A percentile compares a stretch with the other conserved stretches of the same genome.
phyloP scores from a whole-genome alignment of 2,329 filamentous ascomycete species.

The Cladosporium sp. region DNA sequence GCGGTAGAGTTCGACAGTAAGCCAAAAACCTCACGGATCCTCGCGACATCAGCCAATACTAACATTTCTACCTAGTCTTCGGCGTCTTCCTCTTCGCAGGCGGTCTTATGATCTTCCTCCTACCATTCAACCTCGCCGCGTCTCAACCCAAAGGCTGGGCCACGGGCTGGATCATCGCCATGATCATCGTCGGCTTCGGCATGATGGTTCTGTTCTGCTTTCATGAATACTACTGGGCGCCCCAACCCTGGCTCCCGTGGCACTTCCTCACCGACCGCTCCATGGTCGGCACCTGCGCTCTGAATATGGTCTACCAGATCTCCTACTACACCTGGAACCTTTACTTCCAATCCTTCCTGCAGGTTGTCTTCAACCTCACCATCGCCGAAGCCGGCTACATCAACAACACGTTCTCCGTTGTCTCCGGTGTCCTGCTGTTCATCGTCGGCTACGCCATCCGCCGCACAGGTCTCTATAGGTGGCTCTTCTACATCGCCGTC shows the following conservation, averaged over 20 bases:
- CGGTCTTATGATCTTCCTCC: conserved; percentile 63
- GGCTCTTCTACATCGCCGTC: conserved; percentile 42
- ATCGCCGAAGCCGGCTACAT: conserved; percentile 34
- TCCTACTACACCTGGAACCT: conserved; percentile 40
- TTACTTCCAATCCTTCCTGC: conserved; percentile 44
- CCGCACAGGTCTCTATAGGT: conserved; percentile 52
- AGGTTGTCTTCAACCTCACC: conserved; percentile 41
- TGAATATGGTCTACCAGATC: conserved; percentile 42
- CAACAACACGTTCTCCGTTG: conserved; percentile 38
- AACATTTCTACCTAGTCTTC: conserved; percentile 48
- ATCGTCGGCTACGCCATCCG: conserved; percentile 52
- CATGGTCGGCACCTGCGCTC: conserved; percentile 53
- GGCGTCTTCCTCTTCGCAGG: conserved; percentile 63
- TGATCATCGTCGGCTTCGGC: conserved; percentile 42
- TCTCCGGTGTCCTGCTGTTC: conserved; percentile 46
- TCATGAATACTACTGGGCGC: conserved; percentile 43
- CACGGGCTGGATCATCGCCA: conserved; percentile 42
- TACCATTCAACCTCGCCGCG: conserved; percentile 61
- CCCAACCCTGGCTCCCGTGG: conserved; percentile 45
- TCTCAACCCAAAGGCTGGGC: conserved; percentile 39
- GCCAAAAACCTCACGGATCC: neutral
- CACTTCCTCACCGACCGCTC: conserved; percentile 52
- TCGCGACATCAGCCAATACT: conserved; percentile 46
- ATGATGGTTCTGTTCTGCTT: conserved; percentile 40
- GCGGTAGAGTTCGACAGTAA: conserved; percentile 59